Conservation (phyloP, 2,329 filamentous ascomycete genomes). For the Xylariaceae sp. region DNA sequence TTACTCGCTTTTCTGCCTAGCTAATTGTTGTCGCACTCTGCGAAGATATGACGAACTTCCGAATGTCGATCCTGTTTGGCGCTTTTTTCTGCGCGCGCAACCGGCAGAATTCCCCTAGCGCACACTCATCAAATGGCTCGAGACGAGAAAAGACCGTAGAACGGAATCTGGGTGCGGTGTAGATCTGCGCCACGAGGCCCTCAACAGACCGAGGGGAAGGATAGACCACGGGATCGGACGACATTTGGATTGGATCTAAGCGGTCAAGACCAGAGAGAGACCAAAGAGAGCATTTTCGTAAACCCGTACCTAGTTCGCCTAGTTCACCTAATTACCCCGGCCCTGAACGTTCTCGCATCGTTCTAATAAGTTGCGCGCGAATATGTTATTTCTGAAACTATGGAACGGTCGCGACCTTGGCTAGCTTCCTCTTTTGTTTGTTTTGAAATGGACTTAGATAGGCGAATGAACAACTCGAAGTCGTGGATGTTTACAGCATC, state of each 20-base stretch:
- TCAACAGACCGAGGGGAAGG: conserved; percentile 19
- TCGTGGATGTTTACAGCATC: conserved; percentile 25
- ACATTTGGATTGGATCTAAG: conserved; percentile 26
- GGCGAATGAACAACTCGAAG: conserved; percentile 21
- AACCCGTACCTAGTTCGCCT: too few species aligned
- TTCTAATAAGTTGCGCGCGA: not conserved
- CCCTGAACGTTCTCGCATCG: not conserved
- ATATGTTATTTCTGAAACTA: conserved; percentile 20
- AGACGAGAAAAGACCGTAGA: conserved; percentile 22
- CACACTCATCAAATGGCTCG: conserved; percentile 12
- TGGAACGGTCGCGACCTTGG: conserved; percentile 20
- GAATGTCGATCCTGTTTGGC: conserved; percentile 24
- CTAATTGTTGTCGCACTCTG: conserved; percentile 21
- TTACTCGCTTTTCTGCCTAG: conserved; percentile 25
- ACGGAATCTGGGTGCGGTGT: conserved; percentile 31
- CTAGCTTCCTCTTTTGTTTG: conserved; percentile 25
- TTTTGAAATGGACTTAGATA: conserved; percentile 27
- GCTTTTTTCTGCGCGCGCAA: conserved; percentile 16
- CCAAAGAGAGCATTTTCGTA: conserved; percentile 2
- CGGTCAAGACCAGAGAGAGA: conserved; percentile 38
- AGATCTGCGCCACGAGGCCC: conserved; percentile 27
- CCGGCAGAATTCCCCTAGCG: conserved; percentile 11
- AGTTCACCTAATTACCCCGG: not conserved
- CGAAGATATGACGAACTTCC: conserved; percentile 26
- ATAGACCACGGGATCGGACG: conserved; percentile 21